Conservation (phyloP, 208 protist species). For the Crithidia fasciculata region DNA sequence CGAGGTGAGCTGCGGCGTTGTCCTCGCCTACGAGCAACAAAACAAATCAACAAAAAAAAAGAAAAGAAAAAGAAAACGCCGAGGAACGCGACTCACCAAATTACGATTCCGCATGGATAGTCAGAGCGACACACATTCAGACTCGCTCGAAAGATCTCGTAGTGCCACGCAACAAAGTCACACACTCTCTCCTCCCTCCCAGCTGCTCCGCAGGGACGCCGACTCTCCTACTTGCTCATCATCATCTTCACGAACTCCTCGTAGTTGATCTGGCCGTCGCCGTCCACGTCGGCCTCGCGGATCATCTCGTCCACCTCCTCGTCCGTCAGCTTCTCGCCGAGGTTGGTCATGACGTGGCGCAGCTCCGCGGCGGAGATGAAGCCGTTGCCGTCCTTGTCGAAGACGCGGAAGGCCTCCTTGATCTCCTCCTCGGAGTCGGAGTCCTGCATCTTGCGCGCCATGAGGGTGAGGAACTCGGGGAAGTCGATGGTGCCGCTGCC, state of each 20-base stretch:
- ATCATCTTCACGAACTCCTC: constrained; percentile 91
- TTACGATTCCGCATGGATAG: too few species aligned
- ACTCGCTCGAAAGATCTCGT: too few species aligned
- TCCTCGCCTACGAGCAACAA: too few species aligned
- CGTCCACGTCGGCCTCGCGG: constrained; percentile 87
- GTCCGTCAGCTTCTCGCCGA: constrained; percentile 95
- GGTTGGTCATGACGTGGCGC: constrained; percentile 94
- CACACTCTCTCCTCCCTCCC: too few species aligned
- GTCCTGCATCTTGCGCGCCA: constrained; percentile 92
- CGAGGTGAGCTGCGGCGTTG: too few species aligned
- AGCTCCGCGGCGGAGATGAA: constrained; percentile 95
- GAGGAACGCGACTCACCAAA: too few species aligned
- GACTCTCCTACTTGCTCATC: constrained; percentile 64
- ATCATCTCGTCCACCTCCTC: constrained; percentile 94
- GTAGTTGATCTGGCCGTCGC: constrained; percentile 82
- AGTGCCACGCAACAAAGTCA: too few species aligned
- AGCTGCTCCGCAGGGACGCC: too few species aligned
- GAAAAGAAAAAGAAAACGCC: too few species aligned
- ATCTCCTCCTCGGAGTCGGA: constrained; percentile 95
- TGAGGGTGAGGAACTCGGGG: constrained; percentile 91
- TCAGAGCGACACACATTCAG: too few species aligned
- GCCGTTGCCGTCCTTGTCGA: constrained; percentile 95
- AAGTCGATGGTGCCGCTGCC: constrained; percentile 97
- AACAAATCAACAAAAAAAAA: too few species aligned
- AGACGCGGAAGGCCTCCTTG: constrained; percentile 96